Evolutionary conservation across 2,329 filamentous ascomycete genomes (phyloP).

Genomic region (Drechslerella coelobrocha): DNA sequence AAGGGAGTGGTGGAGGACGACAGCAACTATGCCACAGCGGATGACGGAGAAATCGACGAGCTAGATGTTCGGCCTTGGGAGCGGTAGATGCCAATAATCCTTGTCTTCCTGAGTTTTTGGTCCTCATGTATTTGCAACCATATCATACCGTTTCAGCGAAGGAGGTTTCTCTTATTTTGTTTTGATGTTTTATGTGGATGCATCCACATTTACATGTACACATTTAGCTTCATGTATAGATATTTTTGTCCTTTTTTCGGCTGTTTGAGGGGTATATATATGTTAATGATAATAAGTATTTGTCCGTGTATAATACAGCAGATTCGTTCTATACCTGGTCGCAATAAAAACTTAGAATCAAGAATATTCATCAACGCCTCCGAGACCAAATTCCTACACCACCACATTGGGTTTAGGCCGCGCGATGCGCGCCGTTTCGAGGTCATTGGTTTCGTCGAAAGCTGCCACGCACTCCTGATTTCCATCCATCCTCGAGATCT

Average conservation of each 20-base stretch:
- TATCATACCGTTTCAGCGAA: conserved; percentile 23
- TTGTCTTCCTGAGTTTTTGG: neutral
- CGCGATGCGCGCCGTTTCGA: too few species aligned
- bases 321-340: neutral
- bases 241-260: conserved; percentile 4
- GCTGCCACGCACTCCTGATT: too few species aligned
- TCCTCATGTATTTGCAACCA: neutral
- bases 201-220: neutral
- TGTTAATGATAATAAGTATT: conserved; percentile 40
- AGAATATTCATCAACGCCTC: too few species aligned
- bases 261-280: neutral
- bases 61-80: conserved; percentile 44
- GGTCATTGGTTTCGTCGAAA: too few species aligned
- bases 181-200: neutral
- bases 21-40: conserved; percentile 43
- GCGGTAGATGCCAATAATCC: conserved; percentile 3
- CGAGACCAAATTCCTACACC: too few species aligned
- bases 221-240: conserved; percentile 34
- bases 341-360: too few species aligned
- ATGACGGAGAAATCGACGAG: conserved; percentile 43
- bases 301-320: neutral
- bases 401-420: too few species aligned
- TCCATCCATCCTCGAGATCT: too few species aligned
- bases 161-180: conserved; percentile 6
- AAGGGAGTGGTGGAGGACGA: conserved; percentile 52